phyloP scores from a whole-genome alignment of 2,329 filamentous ascomycete species.

The Thermochaetoides dissita region DNA sequence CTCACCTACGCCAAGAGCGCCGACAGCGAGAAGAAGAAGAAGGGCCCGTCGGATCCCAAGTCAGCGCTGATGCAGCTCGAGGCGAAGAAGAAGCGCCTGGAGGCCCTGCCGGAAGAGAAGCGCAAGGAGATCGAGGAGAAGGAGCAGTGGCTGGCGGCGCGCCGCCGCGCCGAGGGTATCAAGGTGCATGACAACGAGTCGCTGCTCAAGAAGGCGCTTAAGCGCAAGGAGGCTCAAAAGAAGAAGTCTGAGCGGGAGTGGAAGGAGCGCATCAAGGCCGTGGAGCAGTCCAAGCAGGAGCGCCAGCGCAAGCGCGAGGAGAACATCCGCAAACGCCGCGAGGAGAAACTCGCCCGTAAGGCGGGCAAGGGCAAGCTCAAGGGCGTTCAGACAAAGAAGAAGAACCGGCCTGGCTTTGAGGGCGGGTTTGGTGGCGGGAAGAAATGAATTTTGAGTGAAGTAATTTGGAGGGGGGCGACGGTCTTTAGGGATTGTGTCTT shows the following conservation, averaged over 20 bases:
- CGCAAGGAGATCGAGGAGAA: constrained; percentile 81
- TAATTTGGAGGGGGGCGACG: neutral
- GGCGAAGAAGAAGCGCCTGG: constrained; percentile 70
- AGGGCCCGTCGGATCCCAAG: constrained; percentile 71
- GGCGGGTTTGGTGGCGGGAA: constrained; percentile 46
- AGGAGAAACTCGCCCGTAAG: constrained; percentile 53
- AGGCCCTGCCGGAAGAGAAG: constrained; percentile 63
- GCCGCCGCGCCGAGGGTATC: constrained; percentile 78
- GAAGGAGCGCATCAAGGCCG: constrained; percentile 56
- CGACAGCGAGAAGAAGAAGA: constrained; percentile 42
- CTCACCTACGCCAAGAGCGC: constrained; percentile 43
- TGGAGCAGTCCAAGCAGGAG: constrained; percentile 63
- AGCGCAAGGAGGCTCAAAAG: constrained; percentile 81
- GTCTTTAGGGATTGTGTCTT: neutral
- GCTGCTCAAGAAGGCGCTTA: constrained; percentile 83
- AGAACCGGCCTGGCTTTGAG: constrained; percentile 54
- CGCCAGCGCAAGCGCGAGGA: constrained; percentile 73
- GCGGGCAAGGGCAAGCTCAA: constrained; percentile 36
- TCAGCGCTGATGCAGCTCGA: constrained; percentile 76
- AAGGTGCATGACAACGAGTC: constrained; percentile 76
- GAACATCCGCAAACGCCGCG: constrained; percentile 59
- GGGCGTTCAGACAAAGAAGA: constrained; percentile 29
- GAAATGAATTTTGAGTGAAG: constrained; percentile 21
- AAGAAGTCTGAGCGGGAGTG: constrained; percentile 86
- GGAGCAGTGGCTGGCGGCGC: constrained; percentile 83